phyloP scores from a whole-genome alignment of 169 alveolate genomes.

The Plasmodium vinckei region DNA sequence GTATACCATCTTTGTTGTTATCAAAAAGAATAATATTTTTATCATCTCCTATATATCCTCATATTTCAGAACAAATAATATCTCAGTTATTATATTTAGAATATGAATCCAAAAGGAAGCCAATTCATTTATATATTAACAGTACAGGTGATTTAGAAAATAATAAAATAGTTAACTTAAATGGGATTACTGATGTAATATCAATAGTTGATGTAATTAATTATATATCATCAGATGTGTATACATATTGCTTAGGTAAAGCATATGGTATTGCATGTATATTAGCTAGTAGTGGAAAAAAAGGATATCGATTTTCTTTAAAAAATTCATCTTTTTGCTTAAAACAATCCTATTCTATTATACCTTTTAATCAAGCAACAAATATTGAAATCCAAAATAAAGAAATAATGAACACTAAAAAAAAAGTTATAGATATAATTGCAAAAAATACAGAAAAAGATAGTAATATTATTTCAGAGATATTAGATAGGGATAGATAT shows the following conservation, averaged over 20 bases:
- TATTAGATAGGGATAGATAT: conserved; percentile 57
- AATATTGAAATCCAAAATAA: conserved; percentile 80
- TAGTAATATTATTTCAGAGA: conserved; percentile 13
- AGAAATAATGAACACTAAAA: conserved; percentile 82
- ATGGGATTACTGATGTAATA: conserved; percentile 80
- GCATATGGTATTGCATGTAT: conserved; percentile 84
- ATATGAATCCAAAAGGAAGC: conserved; percentile 81
- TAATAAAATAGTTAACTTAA: conserved; percentile 69
- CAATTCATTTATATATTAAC: conserved; percentile 83
- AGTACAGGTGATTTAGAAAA: conserved; percentile 77
- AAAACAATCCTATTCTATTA: conserved; percentile 78
- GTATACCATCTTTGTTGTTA: conserved; percentile 78
- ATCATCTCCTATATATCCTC: conserved; percentile 81
- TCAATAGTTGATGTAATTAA: conserved; percentile 83
- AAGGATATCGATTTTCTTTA: conserved; percentile 82
- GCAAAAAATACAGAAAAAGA: conserved; percentile 79
- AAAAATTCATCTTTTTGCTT: conserved; percentile 80
- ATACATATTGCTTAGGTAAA: conserved; percentile 58
- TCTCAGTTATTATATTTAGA: conserved; percentile 82
- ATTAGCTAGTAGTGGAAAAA: conserved; percentile 81
- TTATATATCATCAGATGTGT: conserved; percentile 61
- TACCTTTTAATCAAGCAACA: conserved; percentile 82
- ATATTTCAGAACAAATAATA: conserved; percentile 81
- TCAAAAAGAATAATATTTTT: conserved; percentile 81
- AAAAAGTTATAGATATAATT: conserved; percentile 69